phyloP scores from a whole-genome alignment of 495 filamentous ascomycete genomes.

The Trichocladium antarcticum region DNA sequence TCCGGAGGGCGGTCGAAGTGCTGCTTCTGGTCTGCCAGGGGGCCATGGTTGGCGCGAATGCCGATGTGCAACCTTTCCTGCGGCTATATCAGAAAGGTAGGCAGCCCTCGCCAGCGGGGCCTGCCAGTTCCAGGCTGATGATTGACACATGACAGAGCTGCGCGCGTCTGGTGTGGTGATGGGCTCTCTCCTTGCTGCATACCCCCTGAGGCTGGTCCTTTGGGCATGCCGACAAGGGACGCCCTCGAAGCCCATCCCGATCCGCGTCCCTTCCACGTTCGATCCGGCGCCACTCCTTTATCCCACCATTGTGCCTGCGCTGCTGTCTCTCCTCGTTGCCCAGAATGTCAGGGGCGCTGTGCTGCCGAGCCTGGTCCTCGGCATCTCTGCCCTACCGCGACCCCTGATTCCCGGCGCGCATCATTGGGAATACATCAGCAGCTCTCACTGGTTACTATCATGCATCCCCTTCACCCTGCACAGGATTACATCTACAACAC shows the following conservation, averaged over 20 bases:
- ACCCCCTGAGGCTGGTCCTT: conserved; percentile 36
- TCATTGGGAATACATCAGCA: conserved; percentile 44
- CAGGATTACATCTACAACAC: background rate
- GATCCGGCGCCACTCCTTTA: conserved; percentile 90
- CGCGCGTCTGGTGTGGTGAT: conserved; percentile 13
- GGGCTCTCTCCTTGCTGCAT: conserved; percentile 26
- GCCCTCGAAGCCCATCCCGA: conserved; percentile 27
- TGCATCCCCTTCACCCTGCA: conserved; percentile 45
- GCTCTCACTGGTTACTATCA: conserved; percentile 62
- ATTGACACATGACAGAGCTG: conserved; percentile 20
- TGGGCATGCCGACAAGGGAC: conserved; percentile 34
- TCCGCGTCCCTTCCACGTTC: conserved; percentile 58
- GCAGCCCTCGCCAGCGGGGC: background rate
- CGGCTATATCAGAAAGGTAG: conserved; percentile 28
- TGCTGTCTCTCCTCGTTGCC: conserved; percentile 68
- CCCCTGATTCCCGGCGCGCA: conserved; percentile 53
- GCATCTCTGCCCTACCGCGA: conserved; percentile 65
- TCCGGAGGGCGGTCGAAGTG: conserved; percentile 35
- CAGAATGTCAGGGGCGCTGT: conserved; percentile 45
- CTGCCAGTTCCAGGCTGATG: background rate
- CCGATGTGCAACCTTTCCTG: conserved; percentile 26
- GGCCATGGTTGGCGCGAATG: conserved; percentile 22
- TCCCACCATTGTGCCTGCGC: conserved; percentile 61
- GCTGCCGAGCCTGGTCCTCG: conserved; percentile 68
- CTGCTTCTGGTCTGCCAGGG: conserved; percentile 36